These are phyloP conservation scores for Lipomyces yamanashiensis DNA, from an alignment of 805 yeast genomes.

Conservation along the genomic window DNA sequence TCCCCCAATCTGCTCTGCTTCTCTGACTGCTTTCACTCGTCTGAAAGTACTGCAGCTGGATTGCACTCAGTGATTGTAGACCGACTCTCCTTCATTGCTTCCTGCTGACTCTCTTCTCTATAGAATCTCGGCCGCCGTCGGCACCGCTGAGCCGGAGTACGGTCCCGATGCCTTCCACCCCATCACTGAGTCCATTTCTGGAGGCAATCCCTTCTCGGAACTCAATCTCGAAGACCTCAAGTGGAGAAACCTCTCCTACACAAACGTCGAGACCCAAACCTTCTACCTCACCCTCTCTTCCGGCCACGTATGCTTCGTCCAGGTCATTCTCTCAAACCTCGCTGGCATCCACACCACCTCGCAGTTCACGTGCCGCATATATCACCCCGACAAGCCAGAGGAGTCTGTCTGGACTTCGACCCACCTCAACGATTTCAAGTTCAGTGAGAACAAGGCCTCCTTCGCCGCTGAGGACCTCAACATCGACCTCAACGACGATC, in stretches of 20 bases:
- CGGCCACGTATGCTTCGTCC: conserved; percentile 74
- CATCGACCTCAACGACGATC: conserved; percentile 63
- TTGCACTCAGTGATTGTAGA: too few relatives aligned
- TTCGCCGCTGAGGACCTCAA: conserved; percentile 77
- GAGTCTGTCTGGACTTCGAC: conserved; percentile 88
- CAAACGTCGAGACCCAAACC: conserved; percentile 95
- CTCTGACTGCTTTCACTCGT: not conserved
- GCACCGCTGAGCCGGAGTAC: conserved; percentile 96
- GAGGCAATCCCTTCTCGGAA: conserved; percentile 60
- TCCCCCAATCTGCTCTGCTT: not conserved
- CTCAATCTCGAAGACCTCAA: conserved; percentile 70
- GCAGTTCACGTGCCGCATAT: conserved; percentile 88
- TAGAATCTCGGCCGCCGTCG: conserved; percentile 83
- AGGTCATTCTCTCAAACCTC: conserved; percentile 89
- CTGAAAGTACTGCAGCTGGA: not conserved
- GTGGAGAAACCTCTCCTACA: conserved; percentile 75
- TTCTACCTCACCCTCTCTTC: conserved; percentile 74
- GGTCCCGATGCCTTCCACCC: conserved; percentile 91
- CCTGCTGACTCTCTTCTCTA: not conserved
- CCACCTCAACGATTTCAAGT: conserved; percentile 74
- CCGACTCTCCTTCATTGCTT: not conserved
- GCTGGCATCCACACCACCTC: conserved; percentile 78
- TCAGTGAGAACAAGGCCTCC: conserved; percentile 58
- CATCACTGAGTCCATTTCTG: conserved; percentile 64
- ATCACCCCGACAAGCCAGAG: conserved; percentile 56